These are phyloP conservation scores for Penicillium paradoxum DNA, from an alignment of 495 filamentous ascomycete genomes.

Conservation along the genomic window DNA sequence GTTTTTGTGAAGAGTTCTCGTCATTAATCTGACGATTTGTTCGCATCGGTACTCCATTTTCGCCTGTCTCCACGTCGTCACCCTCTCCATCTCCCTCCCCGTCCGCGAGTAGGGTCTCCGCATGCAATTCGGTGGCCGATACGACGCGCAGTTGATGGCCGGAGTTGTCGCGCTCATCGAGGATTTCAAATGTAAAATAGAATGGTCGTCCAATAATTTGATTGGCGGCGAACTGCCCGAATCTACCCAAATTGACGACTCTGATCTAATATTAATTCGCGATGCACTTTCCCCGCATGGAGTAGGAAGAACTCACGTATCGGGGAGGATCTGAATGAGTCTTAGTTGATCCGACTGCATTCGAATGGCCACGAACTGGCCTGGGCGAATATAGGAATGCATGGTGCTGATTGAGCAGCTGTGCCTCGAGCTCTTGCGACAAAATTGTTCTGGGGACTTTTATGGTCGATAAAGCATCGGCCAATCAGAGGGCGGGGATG, in stretches of 20 bases:
- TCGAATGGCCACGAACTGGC: slow-evolving; percentile 59
- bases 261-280: slow-evolving; percentile 43
- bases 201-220: slow-evolving; percentile 82
- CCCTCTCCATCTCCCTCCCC: slow-evolving; percentile 46
- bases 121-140: slow-evolving; percentile 73
- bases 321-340: slow-evolving; percentile 61
- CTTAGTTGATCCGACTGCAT: slow-evolving; percentile 63
- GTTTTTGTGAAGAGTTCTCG: slow-evolving; percentile 71
- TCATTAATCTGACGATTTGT: slow-evolving; percentile 77
- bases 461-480: background rate
- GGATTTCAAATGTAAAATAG: slow-evolving; percentile 83
- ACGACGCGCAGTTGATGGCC: slow-evolving; percentile 70
- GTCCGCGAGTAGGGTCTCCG: slow-evolving; percentile 59
- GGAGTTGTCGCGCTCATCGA: slow-evolving; percentile 57
- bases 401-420: slow-evolving; percentile 18
- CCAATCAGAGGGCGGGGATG: slow-evolving; percentile 14
- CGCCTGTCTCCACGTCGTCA: slow-evolving; percentile 47
- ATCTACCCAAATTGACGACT: slow-evolving; percentile 81
- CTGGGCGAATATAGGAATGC: slow-evolving; percentile 54
- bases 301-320: slow-evolving; percentile 59
- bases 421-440: background rate
- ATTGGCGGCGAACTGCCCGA: slow-evolving; percentile 80
- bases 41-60: slow-evolving; percentile 60
- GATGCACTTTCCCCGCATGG: background rate
- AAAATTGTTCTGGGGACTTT: slow-evolving; percentile 17